phyloP scores from a whole-genome alignment of 2,329 filamentous ascomycete species.

The Fusarium sarcochroum region DNA sequence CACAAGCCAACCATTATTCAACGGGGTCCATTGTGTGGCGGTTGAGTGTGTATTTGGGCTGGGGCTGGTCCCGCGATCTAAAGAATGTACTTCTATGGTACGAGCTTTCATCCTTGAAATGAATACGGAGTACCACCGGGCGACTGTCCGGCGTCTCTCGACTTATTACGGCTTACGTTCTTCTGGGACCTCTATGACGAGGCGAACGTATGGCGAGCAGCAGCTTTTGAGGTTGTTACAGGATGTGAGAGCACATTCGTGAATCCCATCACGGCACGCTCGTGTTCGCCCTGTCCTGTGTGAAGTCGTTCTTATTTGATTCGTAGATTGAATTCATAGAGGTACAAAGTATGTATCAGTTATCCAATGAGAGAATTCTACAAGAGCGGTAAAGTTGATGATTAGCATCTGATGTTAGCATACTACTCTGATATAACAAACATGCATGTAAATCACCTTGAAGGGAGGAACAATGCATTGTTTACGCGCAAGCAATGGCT shows the following conservation, averaged over 20 bases:
- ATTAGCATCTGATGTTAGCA: constrained; percentile 31
- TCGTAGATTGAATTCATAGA: constrained; percentile 34
- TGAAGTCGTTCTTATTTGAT: constrained; percentile 28
- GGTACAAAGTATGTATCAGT: constrained; percentile 17
- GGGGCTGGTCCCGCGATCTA: constrained; percentile 29
- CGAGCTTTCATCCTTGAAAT: constrained; percentile 9
- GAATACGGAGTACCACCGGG: constrained; percentile 18
- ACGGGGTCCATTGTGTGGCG: constrained; percentile 45
- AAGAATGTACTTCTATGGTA: constrained; percentile 25
- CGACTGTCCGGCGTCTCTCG: constrained; percentile 21
- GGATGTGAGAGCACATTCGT: constrained; percentile 9
- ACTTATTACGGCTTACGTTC: constrained; percentile 19
- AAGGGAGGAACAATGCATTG: constrained; percentile 24
- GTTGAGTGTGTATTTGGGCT: constrained; percentile 31
- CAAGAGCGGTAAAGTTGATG: constrained; percentile 16
- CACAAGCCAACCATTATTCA: constrained; percentile 41
- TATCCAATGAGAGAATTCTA: constrained; percentile 40
- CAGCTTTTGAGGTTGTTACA: constrained; percentile 1
- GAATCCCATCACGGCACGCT: constrained; percentile 22
- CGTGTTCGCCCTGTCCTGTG: constrained; percentile 17
- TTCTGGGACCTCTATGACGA: constrained; percentile 8
- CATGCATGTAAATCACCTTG: constrained; percentile 26
- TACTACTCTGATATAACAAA: constrained; percentile 26
- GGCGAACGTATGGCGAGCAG: constrained; percentile 8
- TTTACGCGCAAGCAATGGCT: constrained; percentile 27